These are phyloP conservation scores for Tolypocladium amazonense DNA, from an alignment of 2,329 filamentous ascomycete genomes.

Conservation along the genomic window DNA sequence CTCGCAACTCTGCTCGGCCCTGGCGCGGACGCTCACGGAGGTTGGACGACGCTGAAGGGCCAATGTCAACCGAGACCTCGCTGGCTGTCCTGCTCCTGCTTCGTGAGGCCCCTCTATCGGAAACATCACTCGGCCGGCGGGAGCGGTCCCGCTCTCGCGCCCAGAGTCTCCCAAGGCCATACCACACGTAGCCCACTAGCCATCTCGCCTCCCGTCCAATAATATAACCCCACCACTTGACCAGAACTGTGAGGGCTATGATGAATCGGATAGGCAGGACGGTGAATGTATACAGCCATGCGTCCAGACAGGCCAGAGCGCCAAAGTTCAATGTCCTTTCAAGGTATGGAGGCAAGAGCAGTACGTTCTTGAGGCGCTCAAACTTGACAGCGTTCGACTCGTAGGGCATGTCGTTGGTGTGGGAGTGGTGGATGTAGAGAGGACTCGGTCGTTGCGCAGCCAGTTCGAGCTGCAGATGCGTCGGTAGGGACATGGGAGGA, in stretches of 20 bases:
- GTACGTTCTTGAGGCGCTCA: constrained; percentile 80
- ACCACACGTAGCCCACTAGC: constrained; percentile 66
- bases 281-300: constrained; percentile 94
- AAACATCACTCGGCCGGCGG: constrained; percentile 19
- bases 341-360: constrained; percentile 69
- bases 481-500: constrained; percentile 56
- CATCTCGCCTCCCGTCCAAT: constrained; percentile 61
- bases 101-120: constrained; percentile 26
- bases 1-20: neutral
- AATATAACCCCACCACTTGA: constrained; percentile 68
- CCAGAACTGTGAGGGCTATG: constrained; percentile 66
- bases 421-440: constrained; percentile 53
- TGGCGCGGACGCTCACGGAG: constrained; percentile 3
- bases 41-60: constrained; percentile 1
- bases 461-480: constrained; percentile 53
- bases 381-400: constrained; percentile 90
- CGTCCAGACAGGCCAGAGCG: constrained; percentile 81
- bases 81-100: constrained; percentile 25
- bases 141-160: constrained; percentile 37
- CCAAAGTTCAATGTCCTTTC: constrained; percentile 84
- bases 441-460: constrained; percentile 52
- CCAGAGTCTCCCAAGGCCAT: constrained; percentile 73
- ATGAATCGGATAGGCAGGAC: constrained; percentile 84
- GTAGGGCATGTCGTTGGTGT: constrained; percentile 56
- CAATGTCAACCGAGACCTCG: constrained; percentile 10